phyloP scores from a whole-genome alignment of 1,284 basidiomycete species.

The Lentinus polychrous region DNA sequence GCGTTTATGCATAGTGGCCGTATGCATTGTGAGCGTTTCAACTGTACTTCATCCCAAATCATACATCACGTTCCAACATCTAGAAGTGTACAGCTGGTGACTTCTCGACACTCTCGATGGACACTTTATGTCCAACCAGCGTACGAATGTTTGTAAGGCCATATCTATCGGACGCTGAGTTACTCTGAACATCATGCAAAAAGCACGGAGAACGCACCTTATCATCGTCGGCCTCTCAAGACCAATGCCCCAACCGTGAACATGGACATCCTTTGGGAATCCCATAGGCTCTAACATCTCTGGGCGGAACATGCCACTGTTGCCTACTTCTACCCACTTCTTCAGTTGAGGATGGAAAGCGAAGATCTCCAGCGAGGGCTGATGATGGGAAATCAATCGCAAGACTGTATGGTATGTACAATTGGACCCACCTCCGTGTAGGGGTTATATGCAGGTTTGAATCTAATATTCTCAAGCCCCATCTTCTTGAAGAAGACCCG shows the following conservation, averaged over 20 bases:
- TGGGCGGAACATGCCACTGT: conserved; percentile 98
- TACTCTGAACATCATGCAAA: neutral
- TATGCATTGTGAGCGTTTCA: neutral
- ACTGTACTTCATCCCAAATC: no score
- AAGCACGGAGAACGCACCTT: conserved; percentile 46
- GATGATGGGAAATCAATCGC: neutral
- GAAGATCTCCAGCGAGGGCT: conserved; percentile 99
- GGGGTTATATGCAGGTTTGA: conserved; percentile 97
- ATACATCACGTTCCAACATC: conserved; percentile 7
- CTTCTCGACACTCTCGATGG: conserved; percentile 84
- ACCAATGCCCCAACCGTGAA: conserved; percentile 95
- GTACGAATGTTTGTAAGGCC: conserved; percentile 96
- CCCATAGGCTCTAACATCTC: conserved; percentile 99
- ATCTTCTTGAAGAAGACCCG: conserved; percentile 97
- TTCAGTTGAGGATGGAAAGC: conserved; percentile 93
- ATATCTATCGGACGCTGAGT: conserved; percentile 38
- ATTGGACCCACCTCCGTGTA: conserved; percentile 76
- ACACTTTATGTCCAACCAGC: conserved; percentile 95
- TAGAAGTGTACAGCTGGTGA: conserved; percentile 87
- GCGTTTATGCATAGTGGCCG: no score
- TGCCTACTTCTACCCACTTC: conserved; percentile 95
- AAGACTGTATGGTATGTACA: conserved; percentile 8
- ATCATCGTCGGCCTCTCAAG: conserved; percentile 99
- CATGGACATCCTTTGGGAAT: conserved; percentile 93
- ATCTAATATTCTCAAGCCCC: conserved; percentile 88